Base-by-base conservation (phyloP, 2,329 filamentous ascomycete species). In the Pseudopyrenochaeta lycopersici region DNA sequence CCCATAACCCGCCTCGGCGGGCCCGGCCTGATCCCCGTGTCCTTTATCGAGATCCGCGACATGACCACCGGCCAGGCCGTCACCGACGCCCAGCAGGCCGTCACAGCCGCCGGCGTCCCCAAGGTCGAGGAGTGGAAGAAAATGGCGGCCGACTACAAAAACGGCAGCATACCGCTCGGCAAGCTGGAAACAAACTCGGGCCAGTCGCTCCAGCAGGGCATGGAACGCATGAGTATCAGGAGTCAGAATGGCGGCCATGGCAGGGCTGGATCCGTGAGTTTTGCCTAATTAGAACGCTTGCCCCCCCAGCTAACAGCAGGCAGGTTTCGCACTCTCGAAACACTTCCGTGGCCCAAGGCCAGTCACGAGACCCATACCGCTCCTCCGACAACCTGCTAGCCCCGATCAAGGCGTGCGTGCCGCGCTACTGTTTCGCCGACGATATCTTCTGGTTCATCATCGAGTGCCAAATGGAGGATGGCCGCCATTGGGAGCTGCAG, bases 401-500 rank as follows among this genome's bases (percentile, higher is more conserved):
- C 2, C 94, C 95, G 0, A 80, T 96, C 43, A 86, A 87, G 51
- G 95, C 94, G 11, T 89, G 87, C 46, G 96, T 98, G 65, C 93
- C 94, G 14, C 85, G 92, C 57, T 98, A 97, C 78, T 96, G 92
- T 75, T 98, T 96, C 70, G 92, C 92, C 54, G 94, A 98, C 72
- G 93, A 97, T 66, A 97, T 97, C 75, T 98, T 98, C 77, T 98
- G 95, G 92, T 99, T 98, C 71, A 91, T 97, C 49, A 94, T 99
- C 54, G 93, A 97, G 75, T 92, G 91, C 20, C 85, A 89, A 67
- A 86, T 98, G 76, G 92, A 97, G 70, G 93, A 98, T 72, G 93
- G 92, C 42, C 85, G 91, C 41, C 89, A 91, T 71, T 98, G 93
- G 92, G 93, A 97, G 73, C 80, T 99, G 44, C 94, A 92, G 33